Conservation (phyloP, 2,329 filamentous ascomycete genomes). For the Colletotrichum karsti region DNA sequence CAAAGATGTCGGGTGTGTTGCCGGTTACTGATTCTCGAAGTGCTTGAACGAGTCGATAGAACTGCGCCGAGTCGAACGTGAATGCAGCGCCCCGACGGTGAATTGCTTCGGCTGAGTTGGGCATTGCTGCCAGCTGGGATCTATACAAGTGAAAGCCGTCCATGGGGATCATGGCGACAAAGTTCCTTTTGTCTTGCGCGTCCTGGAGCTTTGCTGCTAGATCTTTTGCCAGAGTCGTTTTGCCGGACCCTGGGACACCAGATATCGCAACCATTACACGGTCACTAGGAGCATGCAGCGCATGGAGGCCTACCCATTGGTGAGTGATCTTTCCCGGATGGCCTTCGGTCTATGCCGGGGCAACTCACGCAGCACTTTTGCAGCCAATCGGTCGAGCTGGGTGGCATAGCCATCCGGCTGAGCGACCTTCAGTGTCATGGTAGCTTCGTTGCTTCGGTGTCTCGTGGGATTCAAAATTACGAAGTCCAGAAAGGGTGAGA, state of each 20-base stretch:
- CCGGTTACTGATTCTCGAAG: not conserved
- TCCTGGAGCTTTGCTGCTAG: not conserved
- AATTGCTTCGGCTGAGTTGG: not conserved
- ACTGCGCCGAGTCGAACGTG: not conserved
- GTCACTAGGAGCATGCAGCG: not conserved
- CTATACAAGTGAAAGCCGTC: not conserved
- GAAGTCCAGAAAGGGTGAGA: not conserved
- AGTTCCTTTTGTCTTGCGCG: not conserved
- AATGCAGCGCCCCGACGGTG: not conserved
- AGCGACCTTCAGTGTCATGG: not conserved
- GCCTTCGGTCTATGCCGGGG: fast-evolving
- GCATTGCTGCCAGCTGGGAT: not conserved
- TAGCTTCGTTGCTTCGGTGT: not conserved
- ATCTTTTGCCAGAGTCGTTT: not conserved
- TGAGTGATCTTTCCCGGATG: not conserved
- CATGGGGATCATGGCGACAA: not conserved
- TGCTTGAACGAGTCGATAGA: not conserved
- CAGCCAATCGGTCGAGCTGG: not conserved
- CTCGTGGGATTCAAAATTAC: not conserved
- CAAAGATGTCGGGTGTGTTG: not conserved
- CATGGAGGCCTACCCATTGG: not conserved
- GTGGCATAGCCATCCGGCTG: not conserved
- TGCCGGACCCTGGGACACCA: not conserved
- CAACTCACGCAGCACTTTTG: not conserved
- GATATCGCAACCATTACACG: not conserved